phyloP scores from a whole-genome alignment of 352 stramenopile species.

The Phytophthora pinifolia region DNA sequence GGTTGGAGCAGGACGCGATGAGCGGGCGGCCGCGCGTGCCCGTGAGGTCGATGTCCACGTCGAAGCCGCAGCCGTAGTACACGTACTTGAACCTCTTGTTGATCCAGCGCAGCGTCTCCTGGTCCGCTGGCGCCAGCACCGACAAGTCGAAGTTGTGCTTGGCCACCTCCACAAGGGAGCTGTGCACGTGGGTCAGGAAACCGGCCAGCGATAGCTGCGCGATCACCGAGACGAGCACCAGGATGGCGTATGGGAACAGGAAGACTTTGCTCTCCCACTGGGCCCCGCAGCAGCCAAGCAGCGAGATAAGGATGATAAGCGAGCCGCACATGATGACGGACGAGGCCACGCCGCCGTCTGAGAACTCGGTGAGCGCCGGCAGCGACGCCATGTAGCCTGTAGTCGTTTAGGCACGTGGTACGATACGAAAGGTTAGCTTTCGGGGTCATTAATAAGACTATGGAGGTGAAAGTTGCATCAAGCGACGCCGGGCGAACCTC shows the following conservation, averaged over 20 bases:
- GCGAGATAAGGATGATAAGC: slow-evolving; percentile 74
- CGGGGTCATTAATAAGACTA: too few relatives aligned
- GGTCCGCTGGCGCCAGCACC: slow-evolving; percentile 50
- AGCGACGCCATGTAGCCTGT: slow-evolving; percentile 81
- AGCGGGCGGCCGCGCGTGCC: slow-evolving; percentile 36
- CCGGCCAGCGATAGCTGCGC: slow-evolving; percentile 76
- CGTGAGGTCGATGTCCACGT: slow-evolving; percentile 65
- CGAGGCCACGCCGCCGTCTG: slow-evolving; percentile 70
- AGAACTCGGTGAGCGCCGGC: slow-evolving; percentile 81
- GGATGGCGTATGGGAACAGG: slow-evolving; percentile 79
- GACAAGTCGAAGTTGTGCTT: slow-evolving; percentile 75
- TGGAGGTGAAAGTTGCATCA: not conserved
- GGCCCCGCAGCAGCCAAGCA: slow-evolving; percentile 78
- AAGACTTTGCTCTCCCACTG: slow-evolving; percentile 89
- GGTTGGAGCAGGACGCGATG: slow-evolving; percentile 54
- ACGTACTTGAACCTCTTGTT: slow-evolving; percentile 76
- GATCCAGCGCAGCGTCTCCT: slow-evolving; percentile 72
- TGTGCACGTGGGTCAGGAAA: slow-evolving; percentile 83
- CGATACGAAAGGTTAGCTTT: too few relatives aligned
- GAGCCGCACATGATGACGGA: slow-evolving; percentile 81
- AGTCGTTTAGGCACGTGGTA: too few relatives aligned
- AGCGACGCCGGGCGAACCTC: slow-evolving; percentile 40
- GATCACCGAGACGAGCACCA: slow-evolving; percentile 77
- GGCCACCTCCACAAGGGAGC: slow-evolving; percentile 61
- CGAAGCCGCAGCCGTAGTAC: slow-evolving; percentile 70